These are phyloP conservation scores for Populus hybrid DNA, from an alignment of 441 rosid species.

Conservation along the genomic window DNA sequence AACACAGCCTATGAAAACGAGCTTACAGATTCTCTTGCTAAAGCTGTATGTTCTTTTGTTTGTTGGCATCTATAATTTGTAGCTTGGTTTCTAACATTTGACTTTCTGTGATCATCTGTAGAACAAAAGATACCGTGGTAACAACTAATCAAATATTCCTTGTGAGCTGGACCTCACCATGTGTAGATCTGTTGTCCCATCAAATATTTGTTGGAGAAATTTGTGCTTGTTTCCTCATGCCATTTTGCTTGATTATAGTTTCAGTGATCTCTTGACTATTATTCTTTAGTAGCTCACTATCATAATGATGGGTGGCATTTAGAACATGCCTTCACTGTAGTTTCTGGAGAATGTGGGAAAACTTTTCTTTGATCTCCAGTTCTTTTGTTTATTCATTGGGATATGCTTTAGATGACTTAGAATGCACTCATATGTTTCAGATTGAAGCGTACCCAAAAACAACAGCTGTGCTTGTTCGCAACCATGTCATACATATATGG, in stretches of 20 bases:
- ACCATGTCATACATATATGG: slow-evolving; percentile 92
- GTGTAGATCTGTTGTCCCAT: not conserved
- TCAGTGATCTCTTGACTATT: not conserved
- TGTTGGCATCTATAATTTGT: not conserved
- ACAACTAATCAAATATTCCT: not conserved
- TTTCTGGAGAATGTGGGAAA: too few species aligned
- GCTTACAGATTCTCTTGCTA: slow-evolving; percentile 85
- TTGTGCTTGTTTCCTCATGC: not conserved
- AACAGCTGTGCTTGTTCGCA: slow-evolving; percentile 95
- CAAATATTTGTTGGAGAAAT: not conserved
- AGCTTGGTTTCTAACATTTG: not conserved
- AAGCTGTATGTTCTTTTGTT: slow-evolving; percentile 56
- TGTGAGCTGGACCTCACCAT: not conserved
- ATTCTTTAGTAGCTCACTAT: not conserved
- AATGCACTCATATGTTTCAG: slow-evolving; percentile 40
- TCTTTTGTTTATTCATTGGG: slow-evolving; percentile 6
- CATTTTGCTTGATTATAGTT: not conserved
- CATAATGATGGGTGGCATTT: not conserved
- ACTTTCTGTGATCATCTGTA: not conserved
- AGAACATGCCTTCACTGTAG: too few species aligned
- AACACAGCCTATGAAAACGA: slow-evolving; percentile 89
- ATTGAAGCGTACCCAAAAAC: slow-evolving; percentile 87
- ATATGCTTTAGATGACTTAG: not conserved
- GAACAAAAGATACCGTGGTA: not conserved
- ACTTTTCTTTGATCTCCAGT: not conserved